Evolutionary conservation across 75 land plant species (phyloP).

Genomic region (Cryptomeria japonica): DNA sequence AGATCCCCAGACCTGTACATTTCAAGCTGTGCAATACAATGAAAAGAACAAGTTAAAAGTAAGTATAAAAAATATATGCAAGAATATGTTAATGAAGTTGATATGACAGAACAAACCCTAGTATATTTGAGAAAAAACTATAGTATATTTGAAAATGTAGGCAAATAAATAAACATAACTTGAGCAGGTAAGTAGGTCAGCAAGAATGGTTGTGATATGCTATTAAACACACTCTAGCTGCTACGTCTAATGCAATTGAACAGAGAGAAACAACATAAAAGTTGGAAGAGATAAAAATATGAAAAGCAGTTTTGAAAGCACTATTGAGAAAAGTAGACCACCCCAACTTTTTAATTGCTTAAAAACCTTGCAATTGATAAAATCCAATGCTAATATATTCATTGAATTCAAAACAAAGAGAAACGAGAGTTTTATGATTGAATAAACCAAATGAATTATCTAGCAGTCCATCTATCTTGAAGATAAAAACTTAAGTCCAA

Average conservation of each 20-base stretch:
- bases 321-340: background rate
- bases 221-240: background rate
- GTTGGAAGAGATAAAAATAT: background rate
- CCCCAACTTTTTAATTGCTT: background rate
- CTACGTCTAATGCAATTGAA: background rate
- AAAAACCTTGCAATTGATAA: background rate
- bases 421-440: background rate
- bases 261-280: background rate
- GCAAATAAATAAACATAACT: background rate
- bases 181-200: background rate
- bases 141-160: background rate
- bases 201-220: background rate
- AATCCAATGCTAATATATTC: background rate
- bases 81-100: background rate
- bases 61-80: background rate
- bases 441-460: background rate
- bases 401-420: background rate
- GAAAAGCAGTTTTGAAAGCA: background rate
- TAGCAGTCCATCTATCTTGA: background rate
- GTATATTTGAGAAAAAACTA: background rate
- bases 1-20: constrained; percentile 62
- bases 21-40: constrained; percentile 32
- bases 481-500: no score
- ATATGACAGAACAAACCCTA: background rate
- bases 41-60: background rate